Conservation (phyloP, 495 filamentous ascomycete species). For the Chaetomium fimeti region DNA sequence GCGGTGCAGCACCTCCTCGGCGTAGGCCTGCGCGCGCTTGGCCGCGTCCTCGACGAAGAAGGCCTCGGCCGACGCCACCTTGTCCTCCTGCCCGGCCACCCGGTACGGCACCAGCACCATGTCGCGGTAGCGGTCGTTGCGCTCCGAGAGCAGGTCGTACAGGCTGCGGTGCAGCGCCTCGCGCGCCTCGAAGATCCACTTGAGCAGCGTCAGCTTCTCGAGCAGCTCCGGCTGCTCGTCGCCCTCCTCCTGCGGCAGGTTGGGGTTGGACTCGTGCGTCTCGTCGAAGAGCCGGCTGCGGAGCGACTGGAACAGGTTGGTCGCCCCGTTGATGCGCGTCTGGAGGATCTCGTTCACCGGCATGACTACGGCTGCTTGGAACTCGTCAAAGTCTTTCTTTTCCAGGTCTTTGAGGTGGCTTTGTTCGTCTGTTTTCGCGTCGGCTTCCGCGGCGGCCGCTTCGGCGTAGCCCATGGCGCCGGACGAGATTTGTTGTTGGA, state of each 20-base stretch:
- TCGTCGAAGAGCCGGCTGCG: conserved; percentile 69
- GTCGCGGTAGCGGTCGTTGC: conserved; percentile 79
- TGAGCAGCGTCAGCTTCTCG: conserved; percentile 89
- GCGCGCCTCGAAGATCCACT: conserved; percentile 95
- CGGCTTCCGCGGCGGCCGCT: conserved; percentile 68
- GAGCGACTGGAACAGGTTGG: conserved; percentile 67
- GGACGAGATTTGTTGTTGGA: conserved; percentile 69
- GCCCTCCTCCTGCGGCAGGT: conserved; percentile 86
- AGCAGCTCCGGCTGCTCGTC: conserved; percentile 92
- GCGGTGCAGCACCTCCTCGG: conserved; percentile 65
- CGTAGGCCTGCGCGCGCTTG: conserved; percentile 64
- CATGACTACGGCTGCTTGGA: conserved; percentile 70
- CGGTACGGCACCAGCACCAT: conserved; percentile 80
- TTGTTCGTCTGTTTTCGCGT: conserved; percentile 64
- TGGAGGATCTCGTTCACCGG: conserved; percentile 74
- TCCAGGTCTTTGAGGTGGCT: conserved; percentile 59
- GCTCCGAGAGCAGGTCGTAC: conserved; percentile 78
- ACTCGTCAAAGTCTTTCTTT: conserved; percentile 72
- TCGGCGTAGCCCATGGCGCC: conserved; percentile 77
- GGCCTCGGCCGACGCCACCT: conserved; percentile 67
- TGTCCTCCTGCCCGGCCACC: conserved; percentile 60
- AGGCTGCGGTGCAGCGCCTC: conserved; percentile 79
- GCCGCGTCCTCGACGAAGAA: conserved; percentile 79
- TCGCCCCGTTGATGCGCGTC: conserved; percentile 59
- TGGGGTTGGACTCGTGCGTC: conserved; percentile 67